phyloP scores from a whole-genome alignment of 2,329 filamentous ascomycete genomes.

The Macrophomina pseudophaseolina region DNA sequence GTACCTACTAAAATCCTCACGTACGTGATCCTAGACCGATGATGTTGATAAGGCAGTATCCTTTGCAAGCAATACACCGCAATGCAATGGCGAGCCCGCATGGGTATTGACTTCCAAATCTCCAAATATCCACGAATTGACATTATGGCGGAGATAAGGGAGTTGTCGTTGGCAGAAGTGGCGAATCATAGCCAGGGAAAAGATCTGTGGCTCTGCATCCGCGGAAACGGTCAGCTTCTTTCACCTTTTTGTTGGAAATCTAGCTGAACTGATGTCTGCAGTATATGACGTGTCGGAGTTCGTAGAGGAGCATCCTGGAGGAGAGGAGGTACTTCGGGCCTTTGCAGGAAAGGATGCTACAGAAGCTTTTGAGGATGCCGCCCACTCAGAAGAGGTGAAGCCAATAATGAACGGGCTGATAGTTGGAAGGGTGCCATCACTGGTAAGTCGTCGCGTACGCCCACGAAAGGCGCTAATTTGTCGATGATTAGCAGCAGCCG shows the following conservation, averaged over 20 bases:
- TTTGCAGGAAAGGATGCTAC: neutral
- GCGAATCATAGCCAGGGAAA: neutral
- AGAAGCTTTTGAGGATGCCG: neutral
- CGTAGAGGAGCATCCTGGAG: neutral
- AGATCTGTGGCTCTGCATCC: neutral
- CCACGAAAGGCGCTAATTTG: neutral
- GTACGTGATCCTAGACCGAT: too few species aligned
- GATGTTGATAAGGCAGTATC: too few species aligned
- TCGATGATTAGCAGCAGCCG: neutral
- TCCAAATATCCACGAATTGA: neutral
- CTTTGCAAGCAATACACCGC: neutral
- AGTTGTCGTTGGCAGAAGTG: neutral
- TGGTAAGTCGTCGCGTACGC: neutral
- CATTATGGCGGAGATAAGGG: neutral
- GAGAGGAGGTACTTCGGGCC: neutral
- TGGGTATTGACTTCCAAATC: neutral
- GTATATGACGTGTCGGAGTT: neutral
- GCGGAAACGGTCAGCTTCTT: neutral
- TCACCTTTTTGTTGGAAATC: neutral
- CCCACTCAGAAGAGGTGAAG: neutral
- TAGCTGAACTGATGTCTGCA: neutral
- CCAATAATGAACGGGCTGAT: neutral
- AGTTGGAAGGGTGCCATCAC: neutral
- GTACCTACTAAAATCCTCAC: too few species aligned
- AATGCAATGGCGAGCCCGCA: too few species aligned